Conservation (phyloP, 75 land plant genomes). For the Larix kaempferi region DNA sequence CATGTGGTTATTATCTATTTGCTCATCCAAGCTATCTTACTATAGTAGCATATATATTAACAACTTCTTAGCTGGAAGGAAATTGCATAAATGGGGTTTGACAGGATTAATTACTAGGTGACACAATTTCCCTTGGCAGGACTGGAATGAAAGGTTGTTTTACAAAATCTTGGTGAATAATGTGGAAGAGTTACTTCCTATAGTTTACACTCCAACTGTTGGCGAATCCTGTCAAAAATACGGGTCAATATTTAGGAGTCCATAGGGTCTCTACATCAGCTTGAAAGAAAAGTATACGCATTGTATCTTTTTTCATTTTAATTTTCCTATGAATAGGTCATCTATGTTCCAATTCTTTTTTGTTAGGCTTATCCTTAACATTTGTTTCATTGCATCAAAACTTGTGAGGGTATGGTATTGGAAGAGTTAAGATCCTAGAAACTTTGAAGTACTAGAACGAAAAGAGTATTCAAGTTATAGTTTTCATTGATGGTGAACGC, state of each 20-base stretch:
- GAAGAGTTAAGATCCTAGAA: constrained; percentile 74
- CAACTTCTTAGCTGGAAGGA: neutral
- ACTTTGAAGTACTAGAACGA: constrained; percentile 73
- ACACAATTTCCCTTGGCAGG: constrained; percentile 36
- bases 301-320: neutral
- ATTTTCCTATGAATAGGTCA: neutral
- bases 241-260: constrained; percentile 63
- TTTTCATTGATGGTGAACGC: constrained; percentile 88
- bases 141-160: constrained; percentile 81
- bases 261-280: constrained; percentile 90
- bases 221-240: constrained; percentile 94
- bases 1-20: no score
- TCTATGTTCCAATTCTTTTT: no score
- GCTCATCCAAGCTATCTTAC: no score
- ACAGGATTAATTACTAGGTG: neutral
- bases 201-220: constrained; percentile 90
- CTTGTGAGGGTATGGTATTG: constrained; percentile 1
- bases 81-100: neutral
- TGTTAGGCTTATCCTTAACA: neutral
- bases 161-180: constrained; percentile 86
- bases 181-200: constrained; percentile 85
- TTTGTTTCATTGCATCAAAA: constrained; percentile 4
- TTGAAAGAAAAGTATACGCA: constrained; percentile 70
- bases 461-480: constrained; percentile 72
- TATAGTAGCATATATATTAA: no score